Base-by-base conservation (phyloP, 805 yeast species). In the Lipomyces japonicus region DNA sequence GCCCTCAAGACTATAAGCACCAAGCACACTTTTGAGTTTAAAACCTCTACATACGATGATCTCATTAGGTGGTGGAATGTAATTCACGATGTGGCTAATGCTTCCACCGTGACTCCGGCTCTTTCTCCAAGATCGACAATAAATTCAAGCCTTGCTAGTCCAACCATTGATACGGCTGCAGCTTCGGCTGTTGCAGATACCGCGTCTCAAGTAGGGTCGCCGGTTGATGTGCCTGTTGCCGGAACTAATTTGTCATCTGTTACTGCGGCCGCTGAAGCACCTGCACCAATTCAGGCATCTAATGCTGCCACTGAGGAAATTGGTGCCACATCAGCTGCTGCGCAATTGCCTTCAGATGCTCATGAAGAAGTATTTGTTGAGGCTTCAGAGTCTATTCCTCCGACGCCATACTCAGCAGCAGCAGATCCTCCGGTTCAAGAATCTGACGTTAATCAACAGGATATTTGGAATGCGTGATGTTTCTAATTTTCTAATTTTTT, bases 1-100 rank as follows among this genome's bases (percentile, higher is more conserved):
- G 53, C 65, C 12, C 50, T 56, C 19, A 63, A 67, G 58, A 51
- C 68, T 10, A 19, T 61, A 16, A 53, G 64, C 23, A 62, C 65
- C 44, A 69, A 68, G 63, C 63, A 62, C 40, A 67, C 69, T 34
- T 68, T 63, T 53, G 57, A 64, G 7, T 74, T 77, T 60, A 71
- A 72, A 60, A 71, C 81, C 4, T 58, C 68, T 30, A 69, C 77
- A 6, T 65, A 68, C 32, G 74, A 69, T 41, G 82, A 78, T 53
- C 64, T 73, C 58, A 59, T 60, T 38, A 66, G 68, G 5, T 77
- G 82, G 82, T 72, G 71, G 61, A 68, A 65, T 22, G 76, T 72
- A 19, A 49, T 70, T 30, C 43, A 53, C 40, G 53, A 46, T 3
- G 55, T 53, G 19, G 46, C 46, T 6, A 44, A 49, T 39, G 39